phyloP scores from a whole-genome alignment of 352 stramenopile genomes.

The Globisporangium uncinulatum region DNA sequence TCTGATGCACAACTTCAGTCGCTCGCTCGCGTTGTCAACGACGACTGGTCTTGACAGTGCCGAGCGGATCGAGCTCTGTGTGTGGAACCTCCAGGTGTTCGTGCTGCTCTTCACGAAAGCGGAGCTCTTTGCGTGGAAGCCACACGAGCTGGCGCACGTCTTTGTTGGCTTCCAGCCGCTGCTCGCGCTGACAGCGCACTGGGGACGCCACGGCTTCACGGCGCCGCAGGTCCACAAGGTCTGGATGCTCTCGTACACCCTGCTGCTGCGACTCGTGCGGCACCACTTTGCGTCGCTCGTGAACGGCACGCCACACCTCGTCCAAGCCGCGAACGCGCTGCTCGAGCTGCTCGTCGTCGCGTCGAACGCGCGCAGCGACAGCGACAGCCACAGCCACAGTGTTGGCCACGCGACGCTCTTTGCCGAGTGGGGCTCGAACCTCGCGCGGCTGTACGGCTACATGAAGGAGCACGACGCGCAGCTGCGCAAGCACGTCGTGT shows the following conservation, averaged over 20 bases:
- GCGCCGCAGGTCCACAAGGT: conserved; percentile 50
- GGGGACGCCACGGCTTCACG: conserved; percentile 14
- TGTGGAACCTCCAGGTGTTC: conserved; percentile 60
- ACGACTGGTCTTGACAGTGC: neutral
- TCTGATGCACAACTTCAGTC: conserved; percentile 41
- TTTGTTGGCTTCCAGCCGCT: conserved; percentile 68
- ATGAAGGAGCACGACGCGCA: conserved; percentile 77
- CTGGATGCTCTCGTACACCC: conserved; percentile 73
- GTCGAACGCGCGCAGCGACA: conserved; percentile 5
- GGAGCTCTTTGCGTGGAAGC: conserved; percentile 78
- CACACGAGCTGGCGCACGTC: conserved; percentile 58
- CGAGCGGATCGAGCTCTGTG: conserved; percentile 17
- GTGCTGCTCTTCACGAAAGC: conserved; percentile 69
- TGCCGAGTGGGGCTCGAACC: conserved; percentile 75
- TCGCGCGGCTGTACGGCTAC: conserved; percentile 82
- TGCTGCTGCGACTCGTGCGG: conserved; percentile 72
- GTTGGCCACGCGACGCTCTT: conserved; percentile 9
- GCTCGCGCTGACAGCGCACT: conserved; percentile 22
- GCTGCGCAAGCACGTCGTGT: conserved; percentile 83
- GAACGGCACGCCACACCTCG: conserved; percentile 54
- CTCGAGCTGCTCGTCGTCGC: conserved; percentile 49
- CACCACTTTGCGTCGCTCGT: conserved; percentile 71
- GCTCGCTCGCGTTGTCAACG: conserved; percentile 20
- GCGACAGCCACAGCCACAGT: neutral
- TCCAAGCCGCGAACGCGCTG: conserved; percentile 62